phyloP scores from a whole-genome alignment of 495 filamentous ascomycete genomes.

The Penicillium samsonianum region DNA sequence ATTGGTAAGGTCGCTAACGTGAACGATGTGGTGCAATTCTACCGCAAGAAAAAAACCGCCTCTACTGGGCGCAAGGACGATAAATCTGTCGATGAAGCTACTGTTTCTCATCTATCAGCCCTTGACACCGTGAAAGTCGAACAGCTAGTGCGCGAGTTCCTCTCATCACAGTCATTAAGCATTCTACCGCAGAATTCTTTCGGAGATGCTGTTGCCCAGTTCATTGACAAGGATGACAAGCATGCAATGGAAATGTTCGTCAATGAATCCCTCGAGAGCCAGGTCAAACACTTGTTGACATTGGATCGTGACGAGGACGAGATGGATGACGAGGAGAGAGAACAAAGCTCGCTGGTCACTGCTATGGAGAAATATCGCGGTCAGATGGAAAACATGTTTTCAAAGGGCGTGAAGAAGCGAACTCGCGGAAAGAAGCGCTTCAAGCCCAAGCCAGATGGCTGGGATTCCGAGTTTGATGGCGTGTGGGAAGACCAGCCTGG shows the following conservation, averaged over 20 bases:
- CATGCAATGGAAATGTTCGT: constrained; percentile 91
- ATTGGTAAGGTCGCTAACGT: constrained; percentile 86
- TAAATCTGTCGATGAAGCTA: constrained; percentile 54
- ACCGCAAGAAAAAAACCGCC: constrained; percentile 72
- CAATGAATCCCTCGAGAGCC: constrained; percentile 70
- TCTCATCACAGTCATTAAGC: constrained; percentile 80
- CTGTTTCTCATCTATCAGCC: constrained; percentile 58
- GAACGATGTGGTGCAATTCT: constrained; percentile 90
- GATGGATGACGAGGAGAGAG: constrained; percentile 60
- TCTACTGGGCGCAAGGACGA: constrained; percentile 42
- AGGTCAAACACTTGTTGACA: constrained; percentile 70
- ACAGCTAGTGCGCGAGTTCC: constrained; percentile 80
- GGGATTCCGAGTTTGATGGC: constrained; percentile 87
- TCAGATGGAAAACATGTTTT: constrained; percentile 71
- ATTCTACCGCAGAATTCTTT: constrained; percentile 90
- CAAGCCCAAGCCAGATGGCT: constrained; percentile 75
- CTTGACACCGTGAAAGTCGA: constrained; percentile 84
- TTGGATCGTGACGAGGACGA: constrained; percentile 69
- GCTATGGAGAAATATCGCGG: constrained; percentile 72
- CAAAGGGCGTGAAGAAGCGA: constrained; percentile 63
- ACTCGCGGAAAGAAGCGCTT: constrained; percentile 60
- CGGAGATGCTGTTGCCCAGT: constrained; percentile 89
- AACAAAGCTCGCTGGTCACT: constrained; percentile 57
- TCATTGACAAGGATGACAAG: constrained; percentile 94
- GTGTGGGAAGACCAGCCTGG: constrained; percentile 78